These are phyloP conservation scores for Candolleomyces aberdarensis DNA, from an alignment of 768 basidiomycete genomes.

Conservation along the genomic window DNA sequence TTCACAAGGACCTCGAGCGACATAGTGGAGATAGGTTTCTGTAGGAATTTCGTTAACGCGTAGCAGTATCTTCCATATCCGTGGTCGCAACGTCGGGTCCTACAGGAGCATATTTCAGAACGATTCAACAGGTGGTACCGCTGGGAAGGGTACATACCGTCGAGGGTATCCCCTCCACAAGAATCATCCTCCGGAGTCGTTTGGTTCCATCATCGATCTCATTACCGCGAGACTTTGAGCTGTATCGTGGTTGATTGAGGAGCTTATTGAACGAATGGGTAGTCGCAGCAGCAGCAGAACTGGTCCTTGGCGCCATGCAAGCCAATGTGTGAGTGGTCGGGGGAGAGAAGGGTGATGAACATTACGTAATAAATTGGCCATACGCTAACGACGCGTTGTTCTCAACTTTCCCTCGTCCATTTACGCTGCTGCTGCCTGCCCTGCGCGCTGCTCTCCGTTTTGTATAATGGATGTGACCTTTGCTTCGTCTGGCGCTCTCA, in stretches of 20 bases:
- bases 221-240: conserved; percentile 56
- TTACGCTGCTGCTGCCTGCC: neutral
- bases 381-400: too few relatives aligned
- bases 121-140: neutral
- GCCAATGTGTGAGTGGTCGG: neutral
- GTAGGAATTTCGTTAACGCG: conserved; percentile 77
- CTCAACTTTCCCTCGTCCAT: neutral
- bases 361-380: neutral
- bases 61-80: conserved; percentile 93
- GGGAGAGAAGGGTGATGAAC: neutral
- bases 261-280: conserved; percentile 82
- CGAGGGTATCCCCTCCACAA: conserved; percentile 89
- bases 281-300: conserved; percentile 16
- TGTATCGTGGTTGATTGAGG: conserved; percentile 62
- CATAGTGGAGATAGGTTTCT: conserved; percentile 72
- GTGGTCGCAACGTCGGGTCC: conserved; percentile 83
- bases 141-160: conserved; percentile 44
- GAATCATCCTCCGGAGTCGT: conserved; percentile 81
- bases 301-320: conserved; percentile 1
- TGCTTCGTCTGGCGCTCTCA: conserved; percentile 73
- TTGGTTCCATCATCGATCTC: conserved; percentile 78
- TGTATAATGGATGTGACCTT: conserved; percentile 69
- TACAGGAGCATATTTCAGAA: conserved; percentile 20
- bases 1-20: conserved; percentile 80
- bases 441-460: neutral